Conservation (phyloP, 768 basidiomycete genomes). For the Suillus occidentalis region DNA sequence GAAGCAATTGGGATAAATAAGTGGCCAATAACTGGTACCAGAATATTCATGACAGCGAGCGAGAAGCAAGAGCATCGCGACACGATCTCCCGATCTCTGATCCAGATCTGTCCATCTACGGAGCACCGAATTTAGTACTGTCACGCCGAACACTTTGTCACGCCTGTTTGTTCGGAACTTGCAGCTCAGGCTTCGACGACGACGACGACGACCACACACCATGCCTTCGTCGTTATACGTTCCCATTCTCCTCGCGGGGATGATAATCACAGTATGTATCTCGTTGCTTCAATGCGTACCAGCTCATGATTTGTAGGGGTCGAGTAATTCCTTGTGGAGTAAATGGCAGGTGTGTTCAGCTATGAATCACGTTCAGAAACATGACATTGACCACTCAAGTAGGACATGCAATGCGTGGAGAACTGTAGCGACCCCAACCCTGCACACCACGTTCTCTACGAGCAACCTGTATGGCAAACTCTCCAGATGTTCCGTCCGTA, state of each 20-base stretch:
- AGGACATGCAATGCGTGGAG: slow-evolving; percentile 99
- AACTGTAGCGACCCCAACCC: slow-evolving; percentile 75
- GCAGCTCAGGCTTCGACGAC: slow-evolving; percentile 8
- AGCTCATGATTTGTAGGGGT: slow-evolving; percentile 47
- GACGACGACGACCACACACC: slow-evolving; percentile 10
- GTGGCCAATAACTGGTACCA: slow-evolving; percentile 25
- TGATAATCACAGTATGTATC: slow-evolving; percentile 79
- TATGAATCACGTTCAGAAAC: background rate
- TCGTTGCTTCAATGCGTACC: background rate
- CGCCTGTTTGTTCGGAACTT: background rate
- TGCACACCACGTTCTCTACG: slow-evolving; percentile 67
- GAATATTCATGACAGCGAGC: slow-evolving; percentile 30
- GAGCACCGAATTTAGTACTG: background rate
- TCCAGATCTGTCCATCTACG: slow-evolving; percentile 4
- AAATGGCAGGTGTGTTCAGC: slow-evolving; percentile 69
- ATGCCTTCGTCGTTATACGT: slow-evolving; percentile 73
- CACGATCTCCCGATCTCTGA: slow-evolving; percentile 15
- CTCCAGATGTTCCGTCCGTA: slow-evolving; percentile 85
- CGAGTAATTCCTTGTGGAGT: slow-evolving; percentile 78
- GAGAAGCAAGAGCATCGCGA: slow-evolving; percentile 24
- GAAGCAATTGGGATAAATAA: slow-evolving; percentile 36
- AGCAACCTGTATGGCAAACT: slow-evolving; percentile 94
- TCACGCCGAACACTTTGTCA: slow-evolving; percentile 18
- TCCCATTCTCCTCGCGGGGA: slow-evolving; percentile 83
- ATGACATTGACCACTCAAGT: slow-evolving; percentile 10